Base-by-base conservation (phyloP, 441 rosid species). In the Mallotus repandus region DNA sequence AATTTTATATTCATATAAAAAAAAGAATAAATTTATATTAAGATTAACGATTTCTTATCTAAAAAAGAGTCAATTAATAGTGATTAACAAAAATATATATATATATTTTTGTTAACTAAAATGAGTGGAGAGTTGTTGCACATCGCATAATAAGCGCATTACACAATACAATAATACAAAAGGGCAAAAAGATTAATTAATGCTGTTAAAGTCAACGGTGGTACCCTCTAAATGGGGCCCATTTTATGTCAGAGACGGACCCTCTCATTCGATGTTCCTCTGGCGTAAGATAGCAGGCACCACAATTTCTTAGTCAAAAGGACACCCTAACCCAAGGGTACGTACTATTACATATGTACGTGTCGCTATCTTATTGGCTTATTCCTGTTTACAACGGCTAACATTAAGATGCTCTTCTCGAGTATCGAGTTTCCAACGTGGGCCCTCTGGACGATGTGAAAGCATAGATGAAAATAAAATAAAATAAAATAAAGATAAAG, bases 151-250 rank as follows among this genome's bases (percentile, higher is more conserved):
- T 9, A 45, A 45, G 10, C 48, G 9, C 11, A 21, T n/a, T 49
- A 45, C 41, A 13, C 13, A 4, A 14, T 52, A 35, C 41, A 5
- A 60, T 5, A 13, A 7, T 3, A 21, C 0, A 9, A 64, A 3
- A 43, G 16, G 32, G 14, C 29, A 8, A 12, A 13, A 18, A 7
- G 32, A 35, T 35, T 3, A 48, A 0, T 14, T 25, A 38, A 43
- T 45, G 41, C 5, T 32, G 0, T 0, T 0, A 77, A 35, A 73
- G 86, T 83, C 86, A 83, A 83, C 83, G 69, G 50, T 15, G 13
- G 14, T 10, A 70, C 72, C 69, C 15, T 70, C 68, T 7, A 0
- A 7, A 0, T 1, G 43, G 76, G 7, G 72, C 75, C 69, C 71
- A 19, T 1, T 5, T 12, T 50, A 45, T 50, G 75, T 75, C 79